phyloP scores from a whole-genome alignment of 2,329 filamentous ascomycete genomes.

The Geosmithia putterillii region DNA sequence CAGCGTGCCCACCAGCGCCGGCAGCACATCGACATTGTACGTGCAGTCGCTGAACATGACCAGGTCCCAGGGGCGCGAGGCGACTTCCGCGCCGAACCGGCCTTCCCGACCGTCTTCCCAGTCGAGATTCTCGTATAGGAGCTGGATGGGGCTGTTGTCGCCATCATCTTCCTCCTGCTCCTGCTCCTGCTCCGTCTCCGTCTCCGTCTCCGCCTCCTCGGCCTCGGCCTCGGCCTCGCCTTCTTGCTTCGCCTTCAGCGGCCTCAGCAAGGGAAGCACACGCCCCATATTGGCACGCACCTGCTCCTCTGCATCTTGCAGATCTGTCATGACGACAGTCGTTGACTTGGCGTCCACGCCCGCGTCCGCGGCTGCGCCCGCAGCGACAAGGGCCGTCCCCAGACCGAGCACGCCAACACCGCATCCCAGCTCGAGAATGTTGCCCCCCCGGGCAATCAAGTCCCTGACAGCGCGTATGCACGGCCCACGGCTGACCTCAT shows the following conservation, averaged over 20 bases:
- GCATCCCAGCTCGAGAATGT: slow-evolving; percentile 42
- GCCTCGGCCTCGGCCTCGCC: too few relatives aligned
- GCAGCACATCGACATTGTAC: slow-evolving; percentile 45
- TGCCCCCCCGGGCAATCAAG: slow-evolving; percentile 17
- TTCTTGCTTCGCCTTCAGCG: too few relatives aligned
- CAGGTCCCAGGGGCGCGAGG: slow-evolving; percentile 34
- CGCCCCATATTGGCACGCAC: slow-evolving; percentile 32
- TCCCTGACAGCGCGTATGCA: slow-evolving; percentile 17
- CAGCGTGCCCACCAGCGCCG: slow-evolving; percentile 39
- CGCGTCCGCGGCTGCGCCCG: slow-evolving; percentile 6
- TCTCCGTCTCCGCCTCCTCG: too few relatives aligned
- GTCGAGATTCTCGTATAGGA: slow-evolving; percentile 42
- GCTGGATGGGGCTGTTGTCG: slow-evolving; percentile 3
- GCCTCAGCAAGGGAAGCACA: slow-evolving; percentile 3
- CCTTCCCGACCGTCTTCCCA: slow-evolving; percentile 40
- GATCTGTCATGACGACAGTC: slow-evolving; percentile 40
- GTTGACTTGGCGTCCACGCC: not conserved
- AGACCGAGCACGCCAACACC: slow-evolving; percentile 44
- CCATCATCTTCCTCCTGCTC: not conserved
- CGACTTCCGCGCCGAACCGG: slow-evolving; percentile 25
- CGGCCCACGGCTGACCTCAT: slow-evolving; percentile 11
- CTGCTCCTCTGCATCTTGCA: slow-evolving; percentile 38
- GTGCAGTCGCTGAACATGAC: slow-evolving; percentile 48
- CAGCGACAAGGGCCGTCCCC: slow-evolving; percentile 27
- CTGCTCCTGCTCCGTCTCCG: too few relatives aligned